Evolutionary conservation across 148 eudicot species (phyloP).

Genomic region (Amaranthus hypochondriacus): DNA sequence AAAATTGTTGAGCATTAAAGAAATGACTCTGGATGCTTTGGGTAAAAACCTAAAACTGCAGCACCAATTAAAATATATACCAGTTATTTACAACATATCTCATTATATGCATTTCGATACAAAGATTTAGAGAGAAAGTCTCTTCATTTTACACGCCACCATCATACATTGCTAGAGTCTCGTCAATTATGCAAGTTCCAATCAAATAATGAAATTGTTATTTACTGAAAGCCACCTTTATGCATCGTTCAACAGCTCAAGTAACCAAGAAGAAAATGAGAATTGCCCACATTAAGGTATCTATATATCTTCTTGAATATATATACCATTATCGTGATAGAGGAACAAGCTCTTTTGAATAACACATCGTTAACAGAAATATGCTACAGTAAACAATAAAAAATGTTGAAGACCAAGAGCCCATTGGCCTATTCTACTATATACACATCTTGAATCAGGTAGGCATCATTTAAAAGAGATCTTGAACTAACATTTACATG

Average conservation of each 20-base stretch:
- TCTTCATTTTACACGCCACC: background rate
- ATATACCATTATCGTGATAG: background rate
- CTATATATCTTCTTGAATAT: background rate
- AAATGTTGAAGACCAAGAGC: background rate
- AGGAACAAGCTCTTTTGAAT: slow-evolving; percentile 1
- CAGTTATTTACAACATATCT: background rate
- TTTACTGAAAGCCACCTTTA: background rate
- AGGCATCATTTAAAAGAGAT: background rate
- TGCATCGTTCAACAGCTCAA: background rate
- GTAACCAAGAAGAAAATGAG: background rate
- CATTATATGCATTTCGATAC: background rate
- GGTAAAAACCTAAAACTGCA: background rate
- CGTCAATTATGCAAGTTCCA: too few species aligned
- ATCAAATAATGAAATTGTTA: background rate
- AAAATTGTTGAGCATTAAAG: background rate
- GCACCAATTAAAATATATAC: background rate
- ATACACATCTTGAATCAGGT: background rate
- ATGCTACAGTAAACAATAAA: background rate
- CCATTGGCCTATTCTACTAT: background rate
- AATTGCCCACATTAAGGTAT: background rate
- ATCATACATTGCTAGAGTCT: too few species aligned
- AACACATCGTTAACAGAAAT: background rate
- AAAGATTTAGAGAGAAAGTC: background rate
- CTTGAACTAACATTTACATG: background rate
- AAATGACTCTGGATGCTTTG: background rate